These are phyloP conservation scores for Geotrichum bryndzae DNA, from an alignment of 1,139 yeast species.

Conservation along the genomic window DNA sequence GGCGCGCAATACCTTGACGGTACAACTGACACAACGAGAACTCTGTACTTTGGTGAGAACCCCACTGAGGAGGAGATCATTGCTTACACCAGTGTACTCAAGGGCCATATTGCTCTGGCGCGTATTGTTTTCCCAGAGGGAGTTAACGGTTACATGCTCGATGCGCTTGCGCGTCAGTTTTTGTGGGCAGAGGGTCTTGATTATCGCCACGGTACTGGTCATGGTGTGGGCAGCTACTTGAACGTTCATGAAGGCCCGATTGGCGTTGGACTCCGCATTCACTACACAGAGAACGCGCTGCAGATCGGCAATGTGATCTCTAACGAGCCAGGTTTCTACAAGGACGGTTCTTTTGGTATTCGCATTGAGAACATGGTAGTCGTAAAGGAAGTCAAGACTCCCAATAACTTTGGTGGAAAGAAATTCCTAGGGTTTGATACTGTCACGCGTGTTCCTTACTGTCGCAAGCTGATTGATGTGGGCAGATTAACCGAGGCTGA, in stretches of 20 bases:
- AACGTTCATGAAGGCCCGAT: conserved; percentile 97
- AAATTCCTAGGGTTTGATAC: conserved; percentile 74
- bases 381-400: conserved; percentile 46
- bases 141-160: conserved; percentile 77
- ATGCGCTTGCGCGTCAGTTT: conserved; percentile 81
- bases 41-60: conserved; percentile 61
- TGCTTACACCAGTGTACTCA: conserved; percentile 83
- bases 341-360: conserved; percentile 88
- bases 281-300: conserved; percentile 37
- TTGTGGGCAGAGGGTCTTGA: conserved; percentile 86
- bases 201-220: conserved; percentile 95
- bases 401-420: conserved; percentile 43
- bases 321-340: conserved; percentile 95
- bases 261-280: conserved; percentile 67
- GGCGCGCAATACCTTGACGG: conserved; percentile 95
- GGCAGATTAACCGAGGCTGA: conserved; percentile 58
- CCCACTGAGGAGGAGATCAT: conserved; percentile 64
- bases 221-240: conserved; percentile 89
- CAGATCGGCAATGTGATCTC: conserved; percentile 74
- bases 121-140: conserved; percentile 77
- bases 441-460: conserved; percentile 82
- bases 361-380: conserved; percentile 80
- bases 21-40: conserved; percentile 96
- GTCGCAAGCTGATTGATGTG: conserved; percentile 58
- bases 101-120: conserved; percentile 84